Evolutionary conservation across 1,284 basidiomycete genomes (phyloP).

Genomic region (Sporisorium iseilematis-ciliati): DNA sequence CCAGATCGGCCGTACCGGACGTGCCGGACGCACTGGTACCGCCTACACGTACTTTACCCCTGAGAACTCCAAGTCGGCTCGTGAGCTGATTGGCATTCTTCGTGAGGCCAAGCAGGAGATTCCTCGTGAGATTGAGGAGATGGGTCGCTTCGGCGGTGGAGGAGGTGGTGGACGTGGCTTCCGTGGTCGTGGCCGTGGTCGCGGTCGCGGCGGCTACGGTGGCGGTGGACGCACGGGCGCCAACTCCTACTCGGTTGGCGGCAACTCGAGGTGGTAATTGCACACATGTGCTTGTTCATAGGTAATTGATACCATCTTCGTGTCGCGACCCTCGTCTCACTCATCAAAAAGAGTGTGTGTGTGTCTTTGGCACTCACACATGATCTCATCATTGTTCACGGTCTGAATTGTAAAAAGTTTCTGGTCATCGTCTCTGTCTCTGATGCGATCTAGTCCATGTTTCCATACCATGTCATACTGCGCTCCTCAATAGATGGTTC

Average conservation of each 20-base stretch:
- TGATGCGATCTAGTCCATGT: constrained; percentile 12
- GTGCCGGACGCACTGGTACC: constrained; percentile 80
- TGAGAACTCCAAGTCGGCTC: constrained; percentile 92
- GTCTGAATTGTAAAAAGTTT: constrained; percentile 15
- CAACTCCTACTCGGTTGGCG: constrained; percentile 59
- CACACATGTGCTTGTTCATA: neutral
- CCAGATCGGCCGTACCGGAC: constrained; percentile 84
- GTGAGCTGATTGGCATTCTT: constrained; percentile 89
- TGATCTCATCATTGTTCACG: neutral
- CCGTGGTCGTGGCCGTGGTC: constrained; percentile 59
- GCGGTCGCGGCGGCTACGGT: constrained; percentile 49
- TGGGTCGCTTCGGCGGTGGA: constrained; percentile 80
- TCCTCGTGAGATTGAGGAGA: constrained; percentile 90
- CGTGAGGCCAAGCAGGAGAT: constrained; percentile 89
- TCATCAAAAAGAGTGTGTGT: no score
- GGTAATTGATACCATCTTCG: no score
- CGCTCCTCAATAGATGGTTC: neutral
- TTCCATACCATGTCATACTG: no score
- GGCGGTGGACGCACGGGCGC: constrained; percentile 61
- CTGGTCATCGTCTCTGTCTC: neutral
- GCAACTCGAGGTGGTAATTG: constrained; percentile 59
- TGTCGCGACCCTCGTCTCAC: no score
- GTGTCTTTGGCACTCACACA: neutral
- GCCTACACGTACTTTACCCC: constrained; percentile 90
- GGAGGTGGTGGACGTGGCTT: constrained; percentile 60